phyloP scores from a whole-genome alignment of 495 filamentous ascomycete species.

The Penicillium lividum region DNA sequence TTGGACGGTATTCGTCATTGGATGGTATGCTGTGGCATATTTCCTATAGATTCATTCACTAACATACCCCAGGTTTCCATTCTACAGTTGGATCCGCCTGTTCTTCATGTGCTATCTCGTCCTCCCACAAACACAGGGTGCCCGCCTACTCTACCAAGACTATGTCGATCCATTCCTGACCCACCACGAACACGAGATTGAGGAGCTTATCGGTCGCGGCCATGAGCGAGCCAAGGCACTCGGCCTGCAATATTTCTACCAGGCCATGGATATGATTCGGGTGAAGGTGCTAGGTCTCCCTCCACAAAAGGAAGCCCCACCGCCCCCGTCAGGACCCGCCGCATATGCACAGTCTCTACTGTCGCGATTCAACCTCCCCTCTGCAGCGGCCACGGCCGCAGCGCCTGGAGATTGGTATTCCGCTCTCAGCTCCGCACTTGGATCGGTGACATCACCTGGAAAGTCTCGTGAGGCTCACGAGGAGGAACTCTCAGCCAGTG shows the following conservation, averaged over 20 bases:
- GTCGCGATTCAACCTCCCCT: slow-evolving; percentile 81
- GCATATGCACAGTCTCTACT: slow-evolving; percentile 79
- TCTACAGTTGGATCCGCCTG: slow-evolving; percentile 91
- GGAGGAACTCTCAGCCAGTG: slow-evolving; percentile 56
- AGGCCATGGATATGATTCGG: slow-evolving; percentile 71
- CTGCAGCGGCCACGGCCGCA: slow-evolving; percentile 28
- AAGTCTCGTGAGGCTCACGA: slow-evolving; percentile 51
- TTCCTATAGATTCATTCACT: not conserved
- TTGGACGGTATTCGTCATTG: slow-evolving; percentile 81
- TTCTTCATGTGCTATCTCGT: slow-evolving; percentile 91
- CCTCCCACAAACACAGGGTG: slow-evolving; percentile 93
- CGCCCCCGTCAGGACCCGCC: slow-evolving; percentile 50
- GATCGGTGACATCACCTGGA: slow-evolving; percentile 43
- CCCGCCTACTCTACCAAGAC: slow-evolving; percentile 76
- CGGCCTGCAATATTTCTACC: slow-evolving; percentile 80
- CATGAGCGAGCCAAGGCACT: slow-evolving; percentile 79
- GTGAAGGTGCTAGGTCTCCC: slow-evolving; percentile 71
- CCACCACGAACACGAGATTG: slow-evolving; percentile 86
- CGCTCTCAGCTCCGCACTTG: slow-evolving; percentile 64
- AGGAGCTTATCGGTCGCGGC: slow-evolving; percentile 77
- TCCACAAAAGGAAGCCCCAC: slow-evolving; percentile 51
- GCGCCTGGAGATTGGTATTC: slow-evolving; percentile 64
- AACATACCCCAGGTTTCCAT: slow-evolving; percentile 66
- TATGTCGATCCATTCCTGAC: slow-evolving; percentile 87
- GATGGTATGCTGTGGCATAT: slow-evolving; percentile 58